These are phyloP conservation scores for Lagenidium giganteum DNA, from an alignment of 352 stramenopile genomes.

Conservation along the genomic window DNA sequence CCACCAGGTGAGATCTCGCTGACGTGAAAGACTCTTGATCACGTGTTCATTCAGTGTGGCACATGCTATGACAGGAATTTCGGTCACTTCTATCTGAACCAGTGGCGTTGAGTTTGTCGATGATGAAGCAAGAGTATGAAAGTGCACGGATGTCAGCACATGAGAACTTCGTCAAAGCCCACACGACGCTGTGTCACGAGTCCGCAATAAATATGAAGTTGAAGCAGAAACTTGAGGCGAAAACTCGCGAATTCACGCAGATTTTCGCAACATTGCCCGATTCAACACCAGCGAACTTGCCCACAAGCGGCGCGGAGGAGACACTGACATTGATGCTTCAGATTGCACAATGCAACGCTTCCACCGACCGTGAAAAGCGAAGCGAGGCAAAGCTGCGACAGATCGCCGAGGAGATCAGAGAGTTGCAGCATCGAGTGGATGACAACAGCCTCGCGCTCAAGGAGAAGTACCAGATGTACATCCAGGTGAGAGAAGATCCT, in stretches of 20 bases:
- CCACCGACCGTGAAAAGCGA: slow-evolving; percentile 19
- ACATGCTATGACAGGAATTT: slow-evolving; percentile 46
- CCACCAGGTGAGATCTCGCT: slow-evolving; percentile 47
- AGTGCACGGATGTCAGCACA: slow-evolving; percentile 42
- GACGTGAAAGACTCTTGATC: too few relatives aligned
- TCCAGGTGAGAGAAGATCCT: slow-evolving; percentile 51
- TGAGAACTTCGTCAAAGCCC: slow-evolving; percentile 54
- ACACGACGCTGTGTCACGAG: slow-evolving; percentile 43
- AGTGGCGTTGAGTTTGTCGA: slow-evolving; percentile 60
- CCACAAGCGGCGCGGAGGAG: slow-evolving; percentile 12
- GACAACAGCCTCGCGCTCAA: slow-evolving; percentile 22
- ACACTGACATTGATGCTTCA: slow-evolving; percentile 17
- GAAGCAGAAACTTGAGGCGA: slow-evolving; percentile 58
- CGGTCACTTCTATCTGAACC: slow-evolving; percentile 67
- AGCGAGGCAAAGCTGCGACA: slow-evolving; percentile 17
- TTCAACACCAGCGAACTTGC: slow-evolving; percentile 16
- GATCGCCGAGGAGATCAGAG: slow-evolving; percentile 32
- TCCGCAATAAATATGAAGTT: slow-evolving; percentile 36
- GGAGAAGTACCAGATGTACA: slow-evolving; percentile 42
- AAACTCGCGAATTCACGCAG: slow-evolving; percentile 24
- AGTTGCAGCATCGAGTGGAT: slow-evolving; percentile 23
- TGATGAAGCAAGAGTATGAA: slow-evolving; percentile 81
- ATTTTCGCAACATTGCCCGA: slow-evolving; percentile 14
- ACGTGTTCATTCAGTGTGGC: background rate
- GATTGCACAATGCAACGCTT: slow-evolving; percentile 13